Evolutionary conservation across 768 basidiomycete species (phyloP).

Genomic region (Ephemerocybe angulata): DNA sequence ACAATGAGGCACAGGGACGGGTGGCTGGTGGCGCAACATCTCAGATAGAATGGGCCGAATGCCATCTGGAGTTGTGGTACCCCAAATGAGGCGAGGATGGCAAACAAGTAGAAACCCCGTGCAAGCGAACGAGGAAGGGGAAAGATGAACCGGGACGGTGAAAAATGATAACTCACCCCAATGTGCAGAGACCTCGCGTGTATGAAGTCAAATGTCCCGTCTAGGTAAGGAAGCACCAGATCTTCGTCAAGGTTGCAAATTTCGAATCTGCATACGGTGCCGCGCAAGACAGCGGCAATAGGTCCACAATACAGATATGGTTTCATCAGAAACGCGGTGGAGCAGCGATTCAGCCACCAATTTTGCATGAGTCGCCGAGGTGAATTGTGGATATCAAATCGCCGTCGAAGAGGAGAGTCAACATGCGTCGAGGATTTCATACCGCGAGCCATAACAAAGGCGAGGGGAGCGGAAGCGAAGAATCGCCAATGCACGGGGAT

Average conservation of each 20-base stretch:
- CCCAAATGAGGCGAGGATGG: constrained; percentile 1
- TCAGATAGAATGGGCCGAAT: no score
- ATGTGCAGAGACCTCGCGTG: constrained; percentile 68
- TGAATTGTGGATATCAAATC: not conserved
- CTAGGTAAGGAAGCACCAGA: constrained; percentile 56
- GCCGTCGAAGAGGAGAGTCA: not conserved
- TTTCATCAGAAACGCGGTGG: not conserved
- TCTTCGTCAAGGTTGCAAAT: constrained; percentile 62
- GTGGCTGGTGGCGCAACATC: no score
- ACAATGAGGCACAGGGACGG: no score
- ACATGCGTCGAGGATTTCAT: no score
- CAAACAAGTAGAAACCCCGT: not conserved
- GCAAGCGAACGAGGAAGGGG: not conserved
- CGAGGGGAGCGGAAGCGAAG: no score
- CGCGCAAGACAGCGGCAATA: not conserved
- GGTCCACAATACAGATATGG: not conserved
- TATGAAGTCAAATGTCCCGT: constrained; percentile 61
- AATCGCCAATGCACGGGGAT: no score
- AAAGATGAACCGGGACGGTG: constrained; percentile 1
- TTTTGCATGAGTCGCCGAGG: not conserved
- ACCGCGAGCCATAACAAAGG: no score
- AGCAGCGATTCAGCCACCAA: not conserved
- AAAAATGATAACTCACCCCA: constrained; percentile 42
- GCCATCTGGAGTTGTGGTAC: no score
- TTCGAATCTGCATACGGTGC: constrained; percentile 51